Conservation (phyloP, 108 stramenopile species). For the Nitzschia putrida region DNA sequence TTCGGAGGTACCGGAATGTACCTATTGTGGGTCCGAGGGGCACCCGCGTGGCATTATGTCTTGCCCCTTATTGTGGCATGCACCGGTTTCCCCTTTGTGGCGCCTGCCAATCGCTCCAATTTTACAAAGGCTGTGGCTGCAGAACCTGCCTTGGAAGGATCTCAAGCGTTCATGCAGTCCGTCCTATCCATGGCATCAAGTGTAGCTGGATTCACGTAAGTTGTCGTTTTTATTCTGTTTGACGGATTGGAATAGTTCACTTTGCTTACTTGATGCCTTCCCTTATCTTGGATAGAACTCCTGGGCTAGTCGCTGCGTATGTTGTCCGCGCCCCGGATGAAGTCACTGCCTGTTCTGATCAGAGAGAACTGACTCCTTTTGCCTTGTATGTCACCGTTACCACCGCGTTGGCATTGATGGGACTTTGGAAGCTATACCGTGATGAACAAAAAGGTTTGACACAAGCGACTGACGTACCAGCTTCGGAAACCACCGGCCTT, state of each 20-base stretch:
- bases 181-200: conserved; percentile 60
- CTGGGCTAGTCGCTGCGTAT: conserved; percentile 63
- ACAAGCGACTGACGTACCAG: neutral
- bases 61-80: conserved; percentile 47
- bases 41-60: conserved; percentile 37
- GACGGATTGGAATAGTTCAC: neutral
- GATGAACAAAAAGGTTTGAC: neutral
- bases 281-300: conserved; percentile 28
- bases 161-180: conserved; percentile 71
- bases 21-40: conserved; percentile 32
- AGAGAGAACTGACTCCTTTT: conserved; percentile 51
- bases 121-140: conserved; percentile 55
- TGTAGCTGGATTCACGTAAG: conserved; percentile 61
- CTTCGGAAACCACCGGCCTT: conserved; percentile 6
- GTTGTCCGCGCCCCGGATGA: conserved; percentile 63
- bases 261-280: neutral
- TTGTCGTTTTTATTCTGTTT: neutral
- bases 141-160: conserved; percentile 37
- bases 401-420: conserved; percentile 10
- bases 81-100: conserved; percentile 63
- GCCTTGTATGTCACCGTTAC: conserved; percentile 40
- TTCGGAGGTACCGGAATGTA: conserved; percentile 37
- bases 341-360: conserved; percentile 48
- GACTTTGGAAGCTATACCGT: conserved; percentile 8
- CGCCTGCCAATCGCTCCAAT: conserved; percentile 59